A percentile compares a stretch with the other conserved stretches of the same genome.
Evolutionary conservation across 768 basidiomycete species (phyloP).

Genomic region (Suillus alpinus): DNA sequence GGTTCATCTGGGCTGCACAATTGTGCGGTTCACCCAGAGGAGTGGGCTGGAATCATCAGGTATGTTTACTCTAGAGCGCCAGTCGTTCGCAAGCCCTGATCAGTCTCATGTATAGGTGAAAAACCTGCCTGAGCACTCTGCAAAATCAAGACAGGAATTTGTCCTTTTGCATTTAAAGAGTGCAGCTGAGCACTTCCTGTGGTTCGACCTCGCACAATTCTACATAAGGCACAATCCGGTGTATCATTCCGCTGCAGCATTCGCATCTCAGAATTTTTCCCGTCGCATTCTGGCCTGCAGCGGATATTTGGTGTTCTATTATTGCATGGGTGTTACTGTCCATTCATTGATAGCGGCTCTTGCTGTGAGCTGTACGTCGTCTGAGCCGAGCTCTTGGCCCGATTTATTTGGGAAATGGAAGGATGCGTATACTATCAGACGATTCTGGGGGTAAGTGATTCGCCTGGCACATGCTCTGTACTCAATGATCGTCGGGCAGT

Average conservation of each 20-base stretch:
- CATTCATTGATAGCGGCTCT: constrained; percentile 3
- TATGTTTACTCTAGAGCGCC: constrained; percentile 18
- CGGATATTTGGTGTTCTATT: neutral
- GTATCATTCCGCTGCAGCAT: constrained; percentile 5
- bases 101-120: neutral
- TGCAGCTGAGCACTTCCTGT: constrained; percentile 9
- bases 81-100: neutral
- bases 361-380: constrained; percentile 13
- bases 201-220: constrained; percentile 16
- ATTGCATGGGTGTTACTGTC: neutral
- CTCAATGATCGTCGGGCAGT: constrained; percentile 11
- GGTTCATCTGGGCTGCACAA: constrained; percentile 30
- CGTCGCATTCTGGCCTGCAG: neutral
- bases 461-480: neutral
- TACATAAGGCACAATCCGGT: constrained; percentile 10
- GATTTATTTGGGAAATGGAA: constrained; percentile 30
- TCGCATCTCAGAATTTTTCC: constrained; percentile 1
- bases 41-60: constrained; percentile 35
- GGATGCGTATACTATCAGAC: constrained; percentile 38
- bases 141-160: constrained; percentile 21
- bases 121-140: constrained; percentile 8
- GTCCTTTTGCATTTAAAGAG: constrained; percentile 16
- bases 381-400: constrained; percentile 40
- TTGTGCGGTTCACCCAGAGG: constrained; percentile 33
- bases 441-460: constrained; percentile 39